Evolutionary conservation across 2,329 filamentous ascomycete species (phyloP).

Genomic region (Sarocladium oryzae): DNA sequence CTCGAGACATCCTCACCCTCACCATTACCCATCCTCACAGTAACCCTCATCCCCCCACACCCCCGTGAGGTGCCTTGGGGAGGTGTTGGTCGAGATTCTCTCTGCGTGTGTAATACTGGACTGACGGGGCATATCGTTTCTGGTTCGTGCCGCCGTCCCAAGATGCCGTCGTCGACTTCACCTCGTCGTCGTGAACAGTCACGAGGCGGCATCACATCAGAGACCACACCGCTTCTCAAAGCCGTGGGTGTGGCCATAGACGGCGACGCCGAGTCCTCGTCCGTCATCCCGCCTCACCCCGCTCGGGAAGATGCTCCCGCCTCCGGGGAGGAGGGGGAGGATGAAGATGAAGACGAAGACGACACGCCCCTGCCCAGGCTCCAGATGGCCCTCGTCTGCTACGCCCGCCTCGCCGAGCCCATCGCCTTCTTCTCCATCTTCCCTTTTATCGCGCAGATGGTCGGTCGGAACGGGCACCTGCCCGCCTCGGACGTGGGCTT

Average conservation of each 20-base stretch:
- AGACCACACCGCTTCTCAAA: constrained; percentile 11
- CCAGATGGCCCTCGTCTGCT: constrained; percentile 71
- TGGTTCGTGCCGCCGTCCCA: background rate
- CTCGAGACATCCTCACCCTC: too few relatives aligned
- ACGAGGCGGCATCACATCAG: too few relatives aligned
- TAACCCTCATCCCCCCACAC: too few relatives aligned
- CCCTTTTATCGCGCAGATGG: constrained; percentile 75
- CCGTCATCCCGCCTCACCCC: background rate
- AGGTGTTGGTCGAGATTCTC: too few relatives aligned
- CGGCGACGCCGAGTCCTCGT: constrained; percentile 7
- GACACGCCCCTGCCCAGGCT: constrained; percentile 40
- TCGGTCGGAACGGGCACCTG: constrained; percentile 57
- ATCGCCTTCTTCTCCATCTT: constrained; percentile 81
- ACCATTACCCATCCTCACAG: too few relatives aligned
- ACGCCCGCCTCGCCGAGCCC: constrained; percentile 65
- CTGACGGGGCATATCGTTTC: too few relatives aligned
- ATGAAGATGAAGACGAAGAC: background rate
- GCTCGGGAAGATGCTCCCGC: too few relatives aligned
- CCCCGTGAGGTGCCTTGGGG: too few relatives aligned
- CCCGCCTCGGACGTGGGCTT: constrained; percentile 65
- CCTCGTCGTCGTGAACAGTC: too few relatives aligned
- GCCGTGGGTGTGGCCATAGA: background rate
- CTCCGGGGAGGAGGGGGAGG: too few relatives aligned
- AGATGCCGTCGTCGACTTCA: too few relatives aligned
- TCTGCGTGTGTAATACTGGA: too few relatives aligned